A percentile compares a stretch with the other conserved stretches of the same genome.
These are phyloP conservation scores for Thozetella sp. DNA, from an alignment of 495 filamentous ascomycete genomes.

Conservation along the genomic window DNA sequence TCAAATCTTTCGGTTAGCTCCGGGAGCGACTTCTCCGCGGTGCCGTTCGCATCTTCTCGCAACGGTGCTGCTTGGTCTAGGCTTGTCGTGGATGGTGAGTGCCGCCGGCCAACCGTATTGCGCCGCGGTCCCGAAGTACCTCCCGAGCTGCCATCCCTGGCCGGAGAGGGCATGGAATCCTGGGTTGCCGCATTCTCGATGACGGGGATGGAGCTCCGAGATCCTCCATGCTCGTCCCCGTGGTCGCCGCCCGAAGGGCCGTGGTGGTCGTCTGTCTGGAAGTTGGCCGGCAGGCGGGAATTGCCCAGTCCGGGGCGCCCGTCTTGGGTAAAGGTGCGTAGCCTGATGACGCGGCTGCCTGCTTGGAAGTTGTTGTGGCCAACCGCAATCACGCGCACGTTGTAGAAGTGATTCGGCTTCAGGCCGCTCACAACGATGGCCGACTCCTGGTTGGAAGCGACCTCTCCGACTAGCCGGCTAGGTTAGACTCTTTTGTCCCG, in stretches of 20 bases:
- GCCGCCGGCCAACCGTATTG: slow-evolving; percentile 69
- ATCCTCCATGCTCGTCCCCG: slow-evolving; percentile 36
- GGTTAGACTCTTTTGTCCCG: slow-evolving; percentile 10
- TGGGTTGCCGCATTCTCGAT: slow-evolving; percentile 58
- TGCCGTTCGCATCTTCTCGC: slow-evolving; percentile 40
- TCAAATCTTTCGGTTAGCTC: slow-evolving; percentile 74
- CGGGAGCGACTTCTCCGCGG: slow-evolving; percentile 44
- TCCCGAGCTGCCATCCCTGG: slow-evolving; percentile 61
- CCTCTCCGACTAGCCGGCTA: slow-evolving; percentile 72
- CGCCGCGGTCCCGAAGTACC: slow-evolving; percentile 61
- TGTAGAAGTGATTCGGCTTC: slow-evolving; percentile 85
- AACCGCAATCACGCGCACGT: slow-evolving; percentile 86
- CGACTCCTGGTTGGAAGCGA: slow-evolving; percentile 75
- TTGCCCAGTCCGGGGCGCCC: slow-evolving; percentile 57
- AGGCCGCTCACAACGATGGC: slow-evolving; percentile 87
- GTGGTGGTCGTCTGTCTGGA: slow-evolving; percentile 45
- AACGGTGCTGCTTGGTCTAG: slow-evolving; percentile 54
- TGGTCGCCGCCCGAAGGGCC: slow-evolving; percentile 34
- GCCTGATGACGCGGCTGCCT: slow-evolving; percentile 78
- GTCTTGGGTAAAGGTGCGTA: slow-evolving; percentile 64
- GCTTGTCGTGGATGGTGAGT: slow-evolving; percentile 71
- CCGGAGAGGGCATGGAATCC: slow-evolving; percentile 51
- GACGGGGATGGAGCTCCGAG: slow-evolving; percentile 40
- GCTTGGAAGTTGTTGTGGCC: slow-evolving; percentile 91
- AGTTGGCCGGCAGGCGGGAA: slow-evolving; percentile 53